A percentile compares a stretch with the other conserved stretches of the same genome.
These are phyloP conservation scores for Raphidocelis subcapitata DNA, from an alignment of 139 green algal species.

Conservation along the genomic window DNA sequence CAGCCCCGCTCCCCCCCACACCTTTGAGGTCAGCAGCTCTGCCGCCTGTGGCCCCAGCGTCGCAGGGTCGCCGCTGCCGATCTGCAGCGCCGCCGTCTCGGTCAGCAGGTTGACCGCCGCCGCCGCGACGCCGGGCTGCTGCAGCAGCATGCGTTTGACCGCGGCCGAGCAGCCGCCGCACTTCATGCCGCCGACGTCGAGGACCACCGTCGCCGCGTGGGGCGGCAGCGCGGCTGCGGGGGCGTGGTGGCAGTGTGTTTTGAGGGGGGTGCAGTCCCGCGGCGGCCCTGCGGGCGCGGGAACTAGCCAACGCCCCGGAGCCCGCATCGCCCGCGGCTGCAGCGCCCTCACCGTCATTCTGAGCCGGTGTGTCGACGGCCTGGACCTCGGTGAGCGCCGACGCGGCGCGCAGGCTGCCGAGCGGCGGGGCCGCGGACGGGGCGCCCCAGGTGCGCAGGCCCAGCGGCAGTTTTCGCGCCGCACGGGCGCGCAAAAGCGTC, in stretches of 20 bases:
- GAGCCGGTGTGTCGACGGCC: too few species aligned
- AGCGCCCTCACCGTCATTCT: too few species aligned
- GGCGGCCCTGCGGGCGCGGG: too few species aligned
- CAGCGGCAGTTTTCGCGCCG: too few species aligned
- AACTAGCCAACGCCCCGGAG: too few species aligned
- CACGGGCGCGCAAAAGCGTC: too few species aligned
- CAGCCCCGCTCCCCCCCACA: background rate
- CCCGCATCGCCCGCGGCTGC: too few species aligned
- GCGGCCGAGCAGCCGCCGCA: slow-evolving; percentile 82
- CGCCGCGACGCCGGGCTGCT: slow-evolving; percentile 50
- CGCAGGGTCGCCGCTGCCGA: background rate
- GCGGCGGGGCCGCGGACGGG: too few species aligned
- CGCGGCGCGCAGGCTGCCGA: too few species aligned
- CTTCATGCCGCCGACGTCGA: slow-evolving; percentile 82
- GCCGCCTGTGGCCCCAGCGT: slow-evolving; percentile 22
- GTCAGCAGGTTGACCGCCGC: slow-evolving; percentile 80
- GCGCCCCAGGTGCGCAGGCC: too few species aligned
- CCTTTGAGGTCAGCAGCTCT: slow-evolving; percentile 55
- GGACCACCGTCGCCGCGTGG: slow-evolving; percentile 28
- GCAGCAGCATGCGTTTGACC: slow-evolving; percentile 75
- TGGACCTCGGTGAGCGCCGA: too few species aligned
- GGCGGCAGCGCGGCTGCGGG: background rate
- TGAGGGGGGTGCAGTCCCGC: too few species aligned
- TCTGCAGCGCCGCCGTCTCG: slow-evolving; percentile 62
- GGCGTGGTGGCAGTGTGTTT: background rate